A percentile compares a stretch with the other conserved stretches of the same genome.
Evolutionary conservation across 331 rosid species (phyloP).

Genomic region (Telfairia occidentalis): DNA sequence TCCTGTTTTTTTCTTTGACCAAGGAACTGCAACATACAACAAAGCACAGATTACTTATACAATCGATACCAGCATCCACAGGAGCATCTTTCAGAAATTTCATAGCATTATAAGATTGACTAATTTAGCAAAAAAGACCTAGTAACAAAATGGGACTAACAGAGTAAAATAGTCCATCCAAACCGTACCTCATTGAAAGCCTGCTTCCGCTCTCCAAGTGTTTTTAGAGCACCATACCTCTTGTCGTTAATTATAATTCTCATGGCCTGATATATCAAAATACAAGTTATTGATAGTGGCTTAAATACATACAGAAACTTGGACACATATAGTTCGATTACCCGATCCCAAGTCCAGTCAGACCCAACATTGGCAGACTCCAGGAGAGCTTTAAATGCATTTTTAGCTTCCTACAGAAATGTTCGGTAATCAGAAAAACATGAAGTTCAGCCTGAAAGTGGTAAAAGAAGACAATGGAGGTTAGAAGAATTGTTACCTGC

Average conservation of each 20-base stretch:
- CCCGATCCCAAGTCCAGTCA: slow-evolving; percentile 99
- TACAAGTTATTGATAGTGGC: slow-evolving; percentile 12
- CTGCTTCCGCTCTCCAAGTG: slow-evolving; percentile 95
- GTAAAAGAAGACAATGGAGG: slow-evolving; percentile 7
- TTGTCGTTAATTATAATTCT: slow-evolving; percentile 81
- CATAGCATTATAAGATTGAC: neutral
- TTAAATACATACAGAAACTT: neutral
- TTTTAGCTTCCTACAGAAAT: slow-evolving; percentile 68
- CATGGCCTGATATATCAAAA: slow-evolving; percentile 57
- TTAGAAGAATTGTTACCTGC: slow-evolving; percentile 35
- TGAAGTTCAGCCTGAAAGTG: neutral
- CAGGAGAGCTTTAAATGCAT: slow-evolving; percentile 71
- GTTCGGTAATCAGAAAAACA: neutral
- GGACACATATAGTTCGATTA: slow-evolving; percentile 24
- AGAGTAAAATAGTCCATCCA: neutral
- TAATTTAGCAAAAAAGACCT: neutral
- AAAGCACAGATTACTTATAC: neutral
- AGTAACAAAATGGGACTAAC: slow-evolving; percentile 5
- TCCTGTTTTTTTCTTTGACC: slow-evolving; percentile 72
- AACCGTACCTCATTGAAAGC: slow-evolving; percentile 73
- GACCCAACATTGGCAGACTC: slow-evolving; percentile 78
- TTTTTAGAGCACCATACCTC: slow-evolving; percentile 73
- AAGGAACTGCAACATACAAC: slow-evolving; percentile 41
- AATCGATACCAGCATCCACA: neutral
- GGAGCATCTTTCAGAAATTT: neutral